Conservation (phyloP, 352 stramenopile species). For the Phytophthora aleatoria region DNA sequence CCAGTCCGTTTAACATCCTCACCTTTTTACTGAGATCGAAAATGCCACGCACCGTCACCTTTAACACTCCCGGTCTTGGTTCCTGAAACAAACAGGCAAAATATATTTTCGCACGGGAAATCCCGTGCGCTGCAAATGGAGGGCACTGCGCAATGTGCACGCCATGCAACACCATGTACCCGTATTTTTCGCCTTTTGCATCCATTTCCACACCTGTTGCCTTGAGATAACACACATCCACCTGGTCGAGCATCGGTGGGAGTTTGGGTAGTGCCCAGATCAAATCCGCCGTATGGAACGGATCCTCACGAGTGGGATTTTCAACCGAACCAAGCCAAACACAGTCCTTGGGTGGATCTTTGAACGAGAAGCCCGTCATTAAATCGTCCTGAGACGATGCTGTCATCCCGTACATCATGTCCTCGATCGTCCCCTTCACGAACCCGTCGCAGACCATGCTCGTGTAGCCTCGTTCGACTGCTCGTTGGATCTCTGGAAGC, state of each 20-base stretch:
- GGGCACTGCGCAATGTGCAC: constrained; percentile 43
- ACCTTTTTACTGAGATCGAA: constrained; percentile 48
- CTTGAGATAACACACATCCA: constrained; percentile 51
- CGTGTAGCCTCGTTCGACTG: constrained; percentile 35
- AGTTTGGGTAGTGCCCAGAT: constrained; percentile 30
- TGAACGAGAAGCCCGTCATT: constrained; percentile 43
- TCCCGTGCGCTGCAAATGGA: constrained; percentile 36
- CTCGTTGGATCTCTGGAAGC: constrained; percentile 28
- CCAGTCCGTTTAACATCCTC: constrained; percentile 22
- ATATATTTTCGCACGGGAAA: constrained; percentile 42
- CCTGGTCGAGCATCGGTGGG: constrained; percentile 24
- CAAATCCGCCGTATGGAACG: constrained; percentile 48
- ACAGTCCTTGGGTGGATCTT: constrained; percentile 41
- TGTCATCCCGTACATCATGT: constrained; percentile 51
- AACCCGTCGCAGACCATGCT: constrained; percentile 38
- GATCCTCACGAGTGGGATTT: constrained; percentile 27
- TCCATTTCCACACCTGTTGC: constrained; percentile 45
- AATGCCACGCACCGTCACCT: constrained; percentile 48
- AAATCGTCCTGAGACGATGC: constrained; percentile 39
- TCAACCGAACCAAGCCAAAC: constrained; percentile 44
- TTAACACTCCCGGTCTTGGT: constrained; percentile 23
- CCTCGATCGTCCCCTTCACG: constrained; percentile 41
- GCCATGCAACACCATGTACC: constrained; percentile 52
- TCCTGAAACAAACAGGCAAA: constrained; percentile 50
- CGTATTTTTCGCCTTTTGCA: constrained; percentile 33